Conservation (phyloP, 2,329 filamentous ascomycete genomes). For the Cadophora malorum region DNA sequence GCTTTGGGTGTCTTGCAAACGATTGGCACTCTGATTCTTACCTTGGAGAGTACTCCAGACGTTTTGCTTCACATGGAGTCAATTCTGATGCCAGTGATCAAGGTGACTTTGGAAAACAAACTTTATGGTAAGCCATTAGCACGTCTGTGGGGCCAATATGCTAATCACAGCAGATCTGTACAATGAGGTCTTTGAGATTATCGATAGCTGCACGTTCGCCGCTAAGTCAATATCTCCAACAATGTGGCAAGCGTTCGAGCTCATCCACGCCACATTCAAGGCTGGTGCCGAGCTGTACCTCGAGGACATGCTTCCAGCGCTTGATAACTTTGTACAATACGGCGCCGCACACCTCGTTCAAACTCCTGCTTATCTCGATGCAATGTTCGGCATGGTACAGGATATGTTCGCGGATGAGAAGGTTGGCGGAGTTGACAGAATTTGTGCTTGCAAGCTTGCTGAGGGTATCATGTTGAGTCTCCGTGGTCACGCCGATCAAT, state of each 20-base stretch:
- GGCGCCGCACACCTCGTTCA: constrained; percentile 80
- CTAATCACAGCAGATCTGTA: constrained; percentile 72
- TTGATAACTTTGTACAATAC: constrained; percentile 98
- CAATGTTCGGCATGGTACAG: constrained; percentile 90
- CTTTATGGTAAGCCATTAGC: constrained; percentile 72
- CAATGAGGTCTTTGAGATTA: constrained; percentile 98
- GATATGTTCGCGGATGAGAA: constrained; percentile 95
- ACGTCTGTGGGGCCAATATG: constrained; percentile 25
- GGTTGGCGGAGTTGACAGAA: constrained; percentile 90
- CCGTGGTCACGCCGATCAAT: constrained; percentile 84
- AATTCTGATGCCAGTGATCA: constrained; percentile 96
- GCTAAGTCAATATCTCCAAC: constrained; percentile 94
- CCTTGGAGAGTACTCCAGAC: constrained; percentile 94
- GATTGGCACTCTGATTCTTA: constrained; percentile 95
- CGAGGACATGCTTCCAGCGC: constrained; percentile 96
- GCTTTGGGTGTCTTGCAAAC: constrained; percentile 95
- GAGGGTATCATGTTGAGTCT: constrained; percentile 98
- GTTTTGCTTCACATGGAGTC: constrained; percentile 93
- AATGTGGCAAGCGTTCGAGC: constrained; percentile 98
- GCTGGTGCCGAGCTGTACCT: constrained; percentile 95
- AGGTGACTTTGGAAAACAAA: constrained; percentile 95
- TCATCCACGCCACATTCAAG: constrained; percentile 97
- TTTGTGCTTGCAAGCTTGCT: constrained; percentile 96
- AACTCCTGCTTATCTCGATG: constrained; percentile 85
- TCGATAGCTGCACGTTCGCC: constrained; percentile 98